Base-by-base conservation (phyloP, 352 stramenopile genomes). In the Thraustotheca clavata region DNA sequence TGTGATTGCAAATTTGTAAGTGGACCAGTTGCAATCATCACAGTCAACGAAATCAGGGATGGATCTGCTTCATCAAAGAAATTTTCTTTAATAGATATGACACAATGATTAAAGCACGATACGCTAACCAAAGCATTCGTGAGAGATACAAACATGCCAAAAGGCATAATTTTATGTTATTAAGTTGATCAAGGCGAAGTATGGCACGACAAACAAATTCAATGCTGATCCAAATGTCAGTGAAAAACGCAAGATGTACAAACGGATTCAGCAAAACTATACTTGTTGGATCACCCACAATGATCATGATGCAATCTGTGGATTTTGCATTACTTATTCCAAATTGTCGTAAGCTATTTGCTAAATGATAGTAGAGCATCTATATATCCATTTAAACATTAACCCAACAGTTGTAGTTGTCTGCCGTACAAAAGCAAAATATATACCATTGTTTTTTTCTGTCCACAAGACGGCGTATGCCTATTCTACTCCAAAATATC, bases 71-170 rank as follows among this genome's bases (percentile, higher is more conserved):
- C 47, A 18, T 33, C n/a, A n/a, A n/a, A n/a, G 16, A 35, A 35
- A 14, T 20, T 24, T 18, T 7, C 34, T 24, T 41, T 61, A 61
- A 31, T 2, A 9, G n/a, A 3, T 2, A 8, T 2, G 43, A 52
- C 11, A 52, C n/a, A 11, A 52, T 11, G n/a, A 24, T 7, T 8
- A 52, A 31, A 9, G 11, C 2, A 9, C 11, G 24, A 38, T 61
- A 61, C 8, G 52, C 52, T 49, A 61, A 61, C 52, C 52, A 61
- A 18, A 61, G 24, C 20, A 29, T 46, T 8, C 52, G 52, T 1
- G 52, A 61, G 11, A 22, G 9, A 38, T 61, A 61, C 16, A 61
- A 4, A 41, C 8, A 29, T 11, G 24, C n/a, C n/a, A n/a, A n/a
- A n/a, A n/a, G n/a, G n/a, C n/a, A n/a, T n/a, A n/a, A n/a, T n/a